These are phyloP conservation scores for Aspergillus sp. DNA, from an alignment of 2,329 filamentous ascomycete genomes.

Conservation along the genomic window DNA sequence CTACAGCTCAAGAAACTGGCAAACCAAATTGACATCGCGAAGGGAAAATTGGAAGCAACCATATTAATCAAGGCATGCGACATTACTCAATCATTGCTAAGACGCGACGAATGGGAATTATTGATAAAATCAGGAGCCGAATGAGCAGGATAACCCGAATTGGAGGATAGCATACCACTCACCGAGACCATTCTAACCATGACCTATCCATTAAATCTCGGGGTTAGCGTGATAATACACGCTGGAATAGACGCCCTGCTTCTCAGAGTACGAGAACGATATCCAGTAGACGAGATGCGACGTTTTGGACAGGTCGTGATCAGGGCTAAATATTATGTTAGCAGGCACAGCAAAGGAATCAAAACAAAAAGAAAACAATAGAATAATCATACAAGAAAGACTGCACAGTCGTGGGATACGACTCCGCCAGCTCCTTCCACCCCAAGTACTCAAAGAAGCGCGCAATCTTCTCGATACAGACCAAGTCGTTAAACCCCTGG, in stretches of 20 bases:
- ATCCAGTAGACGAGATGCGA: conserved; percentile 10
- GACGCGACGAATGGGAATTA: too few species aligned
- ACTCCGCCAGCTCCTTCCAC: neutral
- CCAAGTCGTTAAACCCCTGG: conserved; percentile 7
- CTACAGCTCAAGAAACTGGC: too few species aligned
- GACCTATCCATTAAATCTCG: neutral
- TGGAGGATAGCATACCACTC: neutral
- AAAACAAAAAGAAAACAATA: too few species aligned
- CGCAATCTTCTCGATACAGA: neutral
- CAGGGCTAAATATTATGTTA: neutral
- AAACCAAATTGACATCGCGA: too few species aligned
- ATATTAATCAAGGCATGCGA: too few species aligned
- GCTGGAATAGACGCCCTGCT: conserved; percentile 7
- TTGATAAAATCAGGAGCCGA: too few species aligned
- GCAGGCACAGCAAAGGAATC: too few species aligned
- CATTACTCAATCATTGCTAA: too few species aligned
- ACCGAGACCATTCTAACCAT: neutral
- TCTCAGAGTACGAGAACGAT: conserved; percentile 13
- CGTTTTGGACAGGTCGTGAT: conserved; percentile 2
- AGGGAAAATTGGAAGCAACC: too few species aligned
- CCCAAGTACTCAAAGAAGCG: conserved; percentile 7
- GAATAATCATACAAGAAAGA: neutral
- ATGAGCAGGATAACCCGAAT: too few species aligned
- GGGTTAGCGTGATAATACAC: conserved; percentile 12
- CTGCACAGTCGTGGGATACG: neutral